These are phyloP conservation scores for Plectosphaerella cucumerina DNA, from an alignment of 2,329 filamentous ascomycete genomes.

Conservation along the genomic window DNA sequence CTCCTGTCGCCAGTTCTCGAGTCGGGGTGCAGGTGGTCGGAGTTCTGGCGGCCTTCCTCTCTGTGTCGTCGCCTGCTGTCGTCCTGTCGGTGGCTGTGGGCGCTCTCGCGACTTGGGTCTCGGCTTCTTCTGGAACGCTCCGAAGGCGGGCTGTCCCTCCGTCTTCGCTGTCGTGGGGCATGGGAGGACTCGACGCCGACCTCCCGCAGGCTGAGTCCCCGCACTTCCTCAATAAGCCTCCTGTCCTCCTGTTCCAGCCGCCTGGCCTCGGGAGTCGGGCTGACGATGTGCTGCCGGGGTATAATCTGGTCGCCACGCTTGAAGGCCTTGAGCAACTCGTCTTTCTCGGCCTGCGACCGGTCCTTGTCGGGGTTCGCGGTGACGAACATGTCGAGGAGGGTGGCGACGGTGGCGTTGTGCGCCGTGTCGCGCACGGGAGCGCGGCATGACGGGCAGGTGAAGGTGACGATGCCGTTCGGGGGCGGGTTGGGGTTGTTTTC, in stretches of 20 bases:
- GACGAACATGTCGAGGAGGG: slow-evolving; percentile 84
- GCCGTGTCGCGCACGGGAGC: slow-evolving; percentile 80
- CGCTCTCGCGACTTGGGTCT: slow-evolving; percentile 13
- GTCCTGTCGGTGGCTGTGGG: slow-evolving; percentile 19
- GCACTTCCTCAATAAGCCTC: slow-evolving; percentile 65
- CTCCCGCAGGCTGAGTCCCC: slow-evolving; percentile 69
- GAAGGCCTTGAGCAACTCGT: slow-evolving; percentile 72
- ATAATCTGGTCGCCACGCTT: slow-evolving; percentile 78
- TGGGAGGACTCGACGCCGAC: slow-evolving; percentile 44
- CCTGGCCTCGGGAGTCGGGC: slow-evolving; percentile 48
- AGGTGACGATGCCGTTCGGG: slow-evolving; percentile 46
- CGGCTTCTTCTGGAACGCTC: slow-evolving; percentile 11
- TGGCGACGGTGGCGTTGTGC: slow-evolving; percentile 87
- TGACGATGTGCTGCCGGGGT: slow-evolving; percentile 51
- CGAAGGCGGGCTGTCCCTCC: slow-evolving; percentile 11
- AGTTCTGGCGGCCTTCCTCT: slow-evolving; percentile 21
- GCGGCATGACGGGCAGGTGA: slow-evolving; percentile 91
- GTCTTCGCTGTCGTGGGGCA: slow-evolving; percentile 18
- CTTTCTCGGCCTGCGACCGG: slow-evolving; percentile 67
- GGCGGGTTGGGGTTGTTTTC: slow-evolving; percentile 47
- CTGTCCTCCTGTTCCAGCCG: slow-evolving; percentile 62
- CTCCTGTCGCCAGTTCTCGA: slow-evolving; percentile 25
- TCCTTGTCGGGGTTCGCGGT: slow-evolving; percentile 72
- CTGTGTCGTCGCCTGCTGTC: slow-evolving; percentile 24
- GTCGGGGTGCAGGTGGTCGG: slow-evolving; percentile 33